Conservation (phyloP, 106 monocot genomes). For the Alisma plantagoaquatica region DNA sequence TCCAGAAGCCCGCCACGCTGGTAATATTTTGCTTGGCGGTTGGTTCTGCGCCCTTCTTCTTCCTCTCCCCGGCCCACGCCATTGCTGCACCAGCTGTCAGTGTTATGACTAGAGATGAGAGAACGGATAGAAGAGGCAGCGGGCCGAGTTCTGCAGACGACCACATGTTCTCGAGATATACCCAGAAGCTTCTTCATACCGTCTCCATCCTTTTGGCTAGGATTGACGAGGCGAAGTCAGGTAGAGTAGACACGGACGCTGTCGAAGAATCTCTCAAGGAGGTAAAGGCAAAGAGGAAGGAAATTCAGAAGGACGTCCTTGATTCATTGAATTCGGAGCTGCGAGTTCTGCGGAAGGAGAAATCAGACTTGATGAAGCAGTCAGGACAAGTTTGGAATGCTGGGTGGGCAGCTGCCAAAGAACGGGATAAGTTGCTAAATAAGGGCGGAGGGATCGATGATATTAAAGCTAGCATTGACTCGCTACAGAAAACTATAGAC, state of each 20-base stretch:
- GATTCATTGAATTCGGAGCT: conserved; percentile 39
- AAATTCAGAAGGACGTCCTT: conserved; percentile 45
- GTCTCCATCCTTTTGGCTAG: conserved; percentile 39
- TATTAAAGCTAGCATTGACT: conserved; percentile 24
- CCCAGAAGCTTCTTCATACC: conserved; percentile 26
- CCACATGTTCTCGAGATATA: conserved; percentile 54
- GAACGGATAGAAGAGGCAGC: not conserved
- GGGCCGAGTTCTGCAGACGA: conserved; percentile 10
- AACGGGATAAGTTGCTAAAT: conserved; percentile 27
- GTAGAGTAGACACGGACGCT: conserved; percentile 20
- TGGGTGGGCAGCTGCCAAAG: conserved; percentile 27
- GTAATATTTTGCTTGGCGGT: conserved; percentile 31
- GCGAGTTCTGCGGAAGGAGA: conserved; percentile 41
- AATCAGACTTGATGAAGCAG: conserved; percentile 27
- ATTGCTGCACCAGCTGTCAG: conserved; percentile 19
- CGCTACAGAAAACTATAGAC: conserved; percentile 29
- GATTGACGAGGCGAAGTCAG: conserved; percentile 36
- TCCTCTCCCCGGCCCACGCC: conserved; percentile 12
- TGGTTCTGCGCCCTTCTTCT: conserved; percentile 18
- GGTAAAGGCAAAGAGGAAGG: conserved; percentile 44
- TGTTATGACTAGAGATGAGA: not conserved
- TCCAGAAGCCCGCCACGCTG: conserved; percentile 15
- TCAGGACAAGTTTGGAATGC: conserved; percentile 27
- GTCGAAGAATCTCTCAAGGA: conserved; percentile 36
- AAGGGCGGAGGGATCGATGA: conserved; percentile 6